Percentiles rank a stretch among this genome's conserved stretches.
These are phyloP conservation scores for Magnaporthiopsis incrustans DNA, from an alignment of 2,329 filamentous ascomycete genomes.

Conservation along the genomic window DNA sequence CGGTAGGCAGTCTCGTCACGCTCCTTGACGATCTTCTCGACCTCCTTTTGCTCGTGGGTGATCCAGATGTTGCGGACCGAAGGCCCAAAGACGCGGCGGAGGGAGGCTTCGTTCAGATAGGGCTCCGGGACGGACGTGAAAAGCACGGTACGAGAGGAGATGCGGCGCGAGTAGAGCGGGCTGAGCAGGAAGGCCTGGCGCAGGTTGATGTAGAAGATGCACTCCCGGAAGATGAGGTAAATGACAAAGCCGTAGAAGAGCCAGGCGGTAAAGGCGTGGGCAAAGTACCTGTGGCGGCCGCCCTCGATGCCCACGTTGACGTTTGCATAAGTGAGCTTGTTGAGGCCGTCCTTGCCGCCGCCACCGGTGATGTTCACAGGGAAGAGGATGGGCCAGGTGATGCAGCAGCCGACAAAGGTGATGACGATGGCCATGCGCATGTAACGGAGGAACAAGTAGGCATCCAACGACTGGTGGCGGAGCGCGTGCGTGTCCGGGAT, in stretches of 20 bases:
- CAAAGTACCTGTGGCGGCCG: slow-evolving; percentile 63
- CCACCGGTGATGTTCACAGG: slow-evolving; percentile 83
- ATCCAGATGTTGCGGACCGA: slow-evolving; percentile 82
- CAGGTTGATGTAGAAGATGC: slow-evolving; percentile 88
- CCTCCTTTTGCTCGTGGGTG: slow-evolving; percentile 63
- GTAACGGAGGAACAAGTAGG: slow-evolving; percentile 84
- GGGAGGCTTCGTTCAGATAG: slow-evolving; percentile 68
- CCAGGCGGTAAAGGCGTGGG: slow-evolving; percentile 74
- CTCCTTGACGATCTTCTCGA: slow-evolving; percentile 74
- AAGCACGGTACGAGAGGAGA: slow-evolving; percentile 87
- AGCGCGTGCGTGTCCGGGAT: slow-evolving; percentile 71
- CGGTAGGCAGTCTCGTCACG: slow-evolving; percentile 73
- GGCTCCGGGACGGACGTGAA: slow-evolving; percentile 75
- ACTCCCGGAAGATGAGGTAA: slow-evolving; percentile 82
- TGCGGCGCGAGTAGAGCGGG: slow-evolving; percentile 70
- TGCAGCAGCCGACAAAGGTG: slow-evolving; percentile 72
- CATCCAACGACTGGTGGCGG: slow-evolving; percentile 86
- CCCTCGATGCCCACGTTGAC: slow-evolving; percentile 43
- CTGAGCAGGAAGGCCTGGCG: slow-evolving; percentile 88
- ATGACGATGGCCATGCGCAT: slow-evolving; percentile 69
- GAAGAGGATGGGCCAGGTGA: slow-evolving; percentile 82
- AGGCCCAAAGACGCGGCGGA: slow-evolving; percentile 74
- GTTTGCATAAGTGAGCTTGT: slow-evolving; percentile 74
- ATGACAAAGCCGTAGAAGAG: slow-evolving; percentile 83
- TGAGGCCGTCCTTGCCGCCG: slow-evolving; percentile 54